phyloP scores from a whole-genome alignment of 164 flowering plant genomes.

The Cinnamomum chago region DNA sequence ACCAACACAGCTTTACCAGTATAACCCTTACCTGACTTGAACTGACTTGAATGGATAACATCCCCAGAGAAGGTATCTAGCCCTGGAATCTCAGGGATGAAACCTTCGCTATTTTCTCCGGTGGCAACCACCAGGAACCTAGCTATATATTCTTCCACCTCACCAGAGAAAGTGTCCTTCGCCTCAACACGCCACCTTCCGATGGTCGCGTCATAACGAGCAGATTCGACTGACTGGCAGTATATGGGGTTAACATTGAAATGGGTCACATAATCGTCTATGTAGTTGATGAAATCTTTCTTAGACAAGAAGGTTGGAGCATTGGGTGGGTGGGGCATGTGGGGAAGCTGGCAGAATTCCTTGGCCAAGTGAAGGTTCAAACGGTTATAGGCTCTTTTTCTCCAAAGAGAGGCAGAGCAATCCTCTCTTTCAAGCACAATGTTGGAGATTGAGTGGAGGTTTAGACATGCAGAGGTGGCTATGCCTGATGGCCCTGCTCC shows the following conservation, averaged over 20 bases:
- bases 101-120: slow-evolving; percentile 43
- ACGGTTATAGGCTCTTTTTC: slow-evolving; percentile 33
- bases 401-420: slow-evolving; percentile 23
- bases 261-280: slow-evolving; percentile 26
- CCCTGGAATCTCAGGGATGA: slow-evolving; percentile 43
- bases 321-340: slow-evolving; percentile 15
- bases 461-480: slow-evolving; percentile 35
- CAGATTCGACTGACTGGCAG: slow-evolving; percentile 14
- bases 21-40: slow-evolving; percentile 35
- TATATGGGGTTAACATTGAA: slow-evolving; percentile 26
- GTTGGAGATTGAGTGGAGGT: slow-evolving; percentile 17
- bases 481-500: slow-evolving; percentile 20
- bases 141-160: slow-evolving; percentile 26
- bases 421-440: slow-evolving; percentile 38
- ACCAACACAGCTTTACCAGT: slow-evolving; percentile 42
- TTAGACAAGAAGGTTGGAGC: slow-evolving; percentile 26
- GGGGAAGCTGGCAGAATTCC: slow-evolving; percentile 35
- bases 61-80: slow-evolving; percentile 33
- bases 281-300: slow-evolving; percentile 22
- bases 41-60: slow-evolving; percentile 43
- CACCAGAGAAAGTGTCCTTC: background rate
- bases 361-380: slow-evolving; percentile 38
- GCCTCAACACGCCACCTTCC: slow-evolving; percentile 8
- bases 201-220: background rate
- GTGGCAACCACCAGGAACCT: slow-evolving; percentile 58